Conservation (phyloP, 176 grass and related monocot genomes). For the Puccinellia tenuiflora region DNA sequence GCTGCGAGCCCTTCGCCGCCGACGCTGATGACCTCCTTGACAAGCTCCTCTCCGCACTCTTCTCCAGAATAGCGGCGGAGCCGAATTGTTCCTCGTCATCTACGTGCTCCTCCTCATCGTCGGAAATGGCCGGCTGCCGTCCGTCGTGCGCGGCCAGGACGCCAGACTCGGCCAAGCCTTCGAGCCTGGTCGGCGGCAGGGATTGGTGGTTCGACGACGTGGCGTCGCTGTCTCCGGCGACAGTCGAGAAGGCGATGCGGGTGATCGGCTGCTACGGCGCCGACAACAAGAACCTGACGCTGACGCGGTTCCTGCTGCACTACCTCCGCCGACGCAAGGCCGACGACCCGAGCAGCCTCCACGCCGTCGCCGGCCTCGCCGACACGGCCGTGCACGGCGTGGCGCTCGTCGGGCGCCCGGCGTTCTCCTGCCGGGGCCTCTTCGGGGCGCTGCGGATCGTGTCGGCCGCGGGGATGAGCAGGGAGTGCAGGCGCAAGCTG, state of each 20-base stretch:
- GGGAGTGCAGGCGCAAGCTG: conserved; percentile 64
- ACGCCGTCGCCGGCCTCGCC: conserved; percentile 49
- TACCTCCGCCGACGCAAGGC: conserved; percentile 49
- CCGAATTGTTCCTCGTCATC: conserved; percentile 50
- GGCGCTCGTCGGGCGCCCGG: conserved; percentile 44
- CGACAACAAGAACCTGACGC: conserved; percentile 78
- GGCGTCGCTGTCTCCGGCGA: conserved; percentile 45
- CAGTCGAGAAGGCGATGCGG: conserved; percentile 65
- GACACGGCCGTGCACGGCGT: conserved; percentile 93
- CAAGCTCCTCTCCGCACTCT: conserved; percentile 56
- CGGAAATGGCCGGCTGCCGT: conserved; percentile 29
- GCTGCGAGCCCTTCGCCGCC: conserved; percentile 52
- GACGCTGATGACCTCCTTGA: conserved; percentile 45
- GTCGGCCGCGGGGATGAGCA: conserved; percentile 60
- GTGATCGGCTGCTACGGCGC: conserved; percentile 64
- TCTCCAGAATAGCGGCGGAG: conserved; percentile 52
- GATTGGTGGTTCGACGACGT: conserved; percentile 97
- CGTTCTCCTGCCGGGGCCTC: conserved; percentile 83
- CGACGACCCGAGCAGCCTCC: background rate
- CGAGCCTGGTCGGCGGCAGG: conserved; percentile 29
- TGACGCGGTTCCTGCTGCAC: conserved; percentile 83
- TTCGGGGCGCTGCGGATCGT: conserved; percentile 73
- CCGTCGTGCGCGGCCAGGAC: conserved; percentile 57
- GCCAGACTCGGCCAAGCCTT: conserved; percentile 54
- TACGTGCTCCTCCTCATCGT: conserved; percentile 62